Evolutionary conservation across 345 rosid genomes (phyloP).

Genomic region (Schrenkiella parvula): DNA sequence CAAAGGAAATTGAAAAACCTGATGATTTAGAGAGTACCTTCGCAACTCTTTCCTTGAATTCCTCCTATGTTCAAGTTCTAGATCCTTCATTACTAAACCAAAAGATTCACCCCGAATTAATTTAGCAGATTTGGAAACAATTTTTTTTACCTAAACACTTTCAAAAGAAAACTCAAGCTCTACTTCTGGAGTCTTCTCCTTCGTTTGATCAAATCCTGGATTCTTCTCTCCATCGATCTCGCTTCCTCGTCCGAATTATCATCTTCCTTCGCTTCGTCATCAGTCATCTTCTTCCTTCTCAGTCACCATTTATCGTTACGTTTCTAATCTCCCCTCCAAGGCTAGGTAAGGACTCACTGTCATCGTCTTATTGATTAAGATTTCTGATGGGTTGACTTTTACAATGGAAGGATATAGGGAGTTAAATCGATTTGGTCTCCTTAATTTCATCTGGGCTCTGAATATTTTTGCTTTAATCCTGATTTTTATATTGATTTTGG

Average conservation of each 20-base stretch:
- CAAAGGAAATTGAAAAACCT: too few relatives aligned
- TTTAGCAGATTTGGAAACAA: too few relatives aligned
- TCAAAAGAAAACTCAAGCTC: too few relatives aligned
- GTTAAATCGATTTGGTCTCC: background rate
- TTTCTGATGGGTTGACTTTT: background rate
- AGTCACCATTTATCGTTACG: background rate
- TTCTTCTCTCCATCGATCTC: background rate
- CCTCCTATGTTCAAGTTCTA: too few relatives aligned
- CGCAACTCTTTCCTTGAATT: too few relatives aligned
- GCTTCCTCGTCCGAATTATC: background rate
- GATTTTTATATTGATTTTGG: background rate
- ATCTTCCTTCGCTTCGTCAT: background rate
- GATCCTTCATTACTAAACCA: too few relatives aligned
- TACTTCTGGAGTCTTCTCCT: too few relatives aligned
- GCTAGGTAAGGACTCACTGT: background rate
- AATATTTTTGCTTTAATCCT: background rate
- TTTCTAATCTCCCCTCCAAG: conserved; percentile 4
- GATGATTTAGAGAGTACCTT: too few relatives aligned
- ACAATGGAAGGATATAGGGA: background rate
- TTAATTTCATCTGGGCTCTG: background rate
- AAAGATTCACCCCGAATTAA: too few relatives aligned
- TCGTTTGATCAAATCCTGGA: too few relatives aligned
- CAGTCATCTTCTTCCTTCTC: background rate
- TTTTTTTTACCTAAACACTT: too few relatives aligned
- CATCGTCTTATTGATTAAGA: background rate